A percentile compares a stretch with the other conserved stretches of the same genome.
Conservation (phyloP, 148 eudicot species). For the Arbutus unedo region DNA sequence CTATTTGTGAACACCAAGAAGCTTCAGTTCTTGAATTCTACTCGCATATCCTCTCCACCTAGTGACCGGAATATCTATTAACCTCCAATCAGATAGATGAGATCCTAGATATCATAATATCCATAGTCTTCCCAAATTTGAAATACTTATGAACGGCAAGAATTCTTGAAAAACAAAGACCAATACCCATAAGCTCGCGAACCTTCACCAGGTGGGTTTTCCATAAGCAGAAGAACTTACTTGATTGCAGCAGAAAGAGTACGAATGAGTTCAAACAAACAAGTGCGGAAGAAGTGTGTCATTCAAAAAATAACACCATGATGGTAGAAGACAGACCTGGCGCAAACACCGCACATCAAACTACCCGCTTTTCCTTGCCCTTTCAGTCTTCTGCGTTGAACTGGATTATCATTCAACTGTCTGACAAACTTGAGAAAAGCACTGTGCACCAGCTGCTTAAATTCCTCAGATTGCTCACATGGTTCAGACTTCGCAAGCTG, state of each 20-base stretch:
- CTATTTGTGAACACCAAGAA: conserved; percentile 13
- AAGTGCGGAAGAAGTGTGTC: conserved; percentile 10
- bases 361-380: conserved; percentile 47
- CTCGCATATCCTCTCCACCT: neutral
- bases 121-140: conserved; percentile 10
- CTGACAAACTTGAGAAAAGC: conserved; percentile 46
- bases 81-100: neutral
- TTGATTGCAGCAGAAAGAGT: conserved; percentile 17
- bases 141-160: conserved; percentile 3
- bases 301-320: conserved; percentile 24
- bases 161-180: conserved; percentile 2
- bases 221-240: conserved; percentile 14
- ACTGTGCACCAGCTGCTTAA: conserved; percentile 43
- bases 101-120: neutral
- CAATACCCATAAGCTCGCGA: conserved; percentile 3
- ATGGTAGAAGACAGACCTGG: conserved; percentile 52
- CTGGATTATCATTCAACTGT: conserved; percentile 38
- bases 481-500: conserved; percentile 40
- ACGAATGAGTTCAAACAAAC: conserved; percentile 13
- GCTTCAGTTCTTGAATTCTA: neutral
- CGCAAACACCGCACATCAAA: conserved; percentile 59
- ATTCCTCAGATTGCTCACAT: conserved; percentile 43
- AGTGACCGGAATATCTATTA: neutral
- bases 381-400: conserved; percentile 29
- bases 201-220: conserved; percentile 6